These are phyloP conservation scores for Aegle marmelos DNA, from an alignment of 345 rosid genomes.

Conservation along the genomic window DNA sequence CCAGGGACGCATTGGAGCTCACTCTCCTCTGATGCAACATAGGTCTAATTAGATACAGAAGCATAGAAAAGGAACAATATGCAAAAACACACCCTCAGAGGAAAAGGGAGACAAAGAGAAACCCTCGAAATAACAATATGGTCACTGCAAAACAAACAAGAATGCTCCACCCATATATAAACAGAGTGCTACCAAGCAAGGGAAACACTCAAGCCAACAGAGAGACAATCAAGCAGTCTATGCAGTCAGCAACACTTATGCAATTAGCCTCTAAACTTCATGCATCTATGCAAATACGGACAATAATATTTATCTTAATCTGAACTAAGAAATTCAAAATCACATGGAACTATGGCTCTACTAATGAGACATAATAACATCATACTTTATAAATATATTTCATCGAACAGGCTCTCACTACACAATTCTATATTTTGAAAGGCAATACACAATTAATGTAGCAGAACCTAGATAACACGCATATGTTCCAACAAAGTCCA, in stretches of 20 bases:
- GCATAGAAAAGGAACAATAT: constrained; percentile 1
- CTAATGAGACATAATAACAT: neutral
- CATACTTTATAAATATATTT: neutral
- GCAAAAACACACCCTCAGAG: neutral
- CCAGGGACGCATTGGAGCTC: constrained; percentile 93
- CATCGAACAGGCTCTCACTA: constrained; percentile 24
- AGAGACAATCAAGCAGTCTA: neutral
- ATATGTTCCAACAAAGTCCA: neutral
- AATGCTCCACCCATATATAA: neutral
- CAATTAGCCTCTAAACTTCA: neutral
- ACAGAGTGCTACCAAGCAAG: neutral
- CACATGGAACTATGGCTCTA: neutral
- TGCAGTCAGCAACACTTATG: neutral
- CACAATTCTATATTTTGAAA: neutral
- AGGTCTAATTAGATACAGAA: constrained; percentile 5
- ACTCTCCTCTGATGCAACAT: constrained; percentile 65
- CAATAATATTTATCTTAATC: neutral
- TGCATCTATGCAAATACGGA: neutral
- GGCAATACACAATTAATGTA: constrained; percentile 4
- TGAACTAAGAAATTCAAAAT: neutral
- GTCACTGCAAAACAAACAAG: neutral
- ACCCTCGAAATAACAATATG: neutral
- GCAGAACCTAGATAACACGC: neutral
- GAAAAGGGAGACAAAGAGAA: neutral
- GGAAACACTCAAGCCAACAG: neutral